Evolutionary conservation across 2,329 filamentous ascomycete genomes (phyloP), one percentile per base, ranked within the genome.

Genomic region (Parastagonospora avenae): DNA sequence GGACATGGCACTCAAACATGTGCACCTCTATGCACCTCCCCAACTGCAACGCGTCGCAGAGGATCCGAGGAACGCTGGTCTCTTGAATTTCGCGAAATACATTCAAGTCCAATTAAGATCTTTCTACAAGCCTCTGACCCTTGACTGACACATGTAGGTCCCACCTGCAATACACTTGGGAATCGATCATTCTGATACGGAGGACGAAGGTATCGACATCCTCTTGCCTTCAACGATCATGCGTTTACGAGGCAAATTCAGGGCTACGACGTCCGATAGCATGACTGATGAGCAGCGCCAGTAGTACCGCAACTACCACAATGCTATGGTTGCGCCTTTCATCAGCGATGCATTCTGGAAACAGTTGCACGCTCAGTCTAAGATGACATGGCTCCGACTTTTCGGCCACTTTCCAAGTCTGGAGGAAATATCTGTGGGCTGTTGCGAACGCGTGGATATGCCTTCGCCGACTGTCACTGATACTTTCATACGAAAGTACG

Each of bases 101-200:
- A 49, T 57, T 28, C 27, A 31, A 10, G 54, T 57, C 10, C 40
- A 57, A 32, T 54, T 57, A 52, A n/a, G 39, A 30, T 4, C 2
- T 33, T 33, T 24, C 10, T 10, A 4, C 12, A 29, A 9, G 31
- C 14, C 4, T 32, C 27, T 19, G n/a, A 29, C 2, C 12, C 11
- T 4, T 7, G 1, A 31, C 28, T 46, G 14, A 51, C 38, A 15
- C 7, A 36, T 16, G 15, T 33, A 60, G 57, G 48, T 62, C 4
- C 59, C 59, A 14, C 54, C 59, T 5, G 59, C 54, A 4, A 39
- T 62, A 12, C 37, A 53, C 4, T 59, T 55, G 59, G 56, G 59
- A 33, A 19, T 55, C 9, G 38, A 39, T n/a, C n/a, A n/a, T n/a
- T n/a, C n/a, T n/a, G n/a, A n/a, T n/a, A n/a, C n/a, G n/a, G n/a